Evolutionary conservation across 495 filamentous ascomycete species (phyloP), one percentile per base, ranked within the genome.

Genomic region (Cercophora samala): DNA sequence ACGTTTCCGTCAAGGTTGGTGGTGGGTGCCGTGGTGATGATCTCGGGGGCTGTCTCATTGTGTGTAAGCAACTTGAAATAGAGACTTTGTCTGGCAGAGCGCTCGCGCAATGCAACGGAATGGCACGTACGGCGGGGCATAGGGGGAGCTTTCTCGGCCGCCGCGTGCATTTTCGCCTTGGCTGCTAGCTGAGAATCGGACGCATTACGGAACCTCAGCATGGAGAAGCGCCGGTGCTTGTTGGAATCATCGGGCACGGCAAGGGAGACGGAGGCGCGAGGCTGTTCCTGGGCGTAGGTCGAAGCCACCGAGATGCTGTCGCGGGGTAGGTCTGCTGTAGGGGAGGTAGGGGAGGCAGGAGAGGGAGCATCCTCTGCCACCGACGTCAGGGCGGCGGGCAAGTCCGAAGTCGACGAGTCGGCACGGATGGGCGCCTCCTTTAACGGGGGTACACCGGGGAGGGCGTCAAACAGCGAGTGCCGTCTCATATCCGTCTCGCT

Each of bases 21-120:
- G 26, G 93, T 94, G 6, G 95, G 95, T 25, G 93, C 90, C 15
- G 95, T 99, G 23, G 89, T 97, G 73, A 97, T 94, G 74, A 99
- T 99, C 59, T 89, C 87, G 21, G 94, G 94, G 54, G 94, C 91
- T 91, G 74, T 59, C 72, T 52, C 63, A 64, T 8, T 66, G 56
- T 62, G 54, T 58, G 68, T 74, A 67, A 74, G 70, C 62, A 58
- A 42, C 26, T 68, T 60, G 51, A 32, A 63, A 52, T 54, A 26
- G 25, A 65, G 29, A n/a, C 55, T 53, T 29, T 29, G 60, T 32
- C 62, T 68, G 52, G 58, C 42, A 56, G 21, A 54, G 60, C 58
- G 54, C 59, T 51, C 62, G 22, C 58, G 29, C 59, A 68, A 69
- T 46, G 68, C 21, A 58, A 69, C 63, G 59, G 65, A 66, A 58